Percentiles rank a stretch among this genome's conserved stretches.
These are phyloP conservation scores for Pseudocercospora pini-densiflorae DNA, from an alignment of 2,329 filamentous ascomycete species.

Conservation along the genomic window DNA sequence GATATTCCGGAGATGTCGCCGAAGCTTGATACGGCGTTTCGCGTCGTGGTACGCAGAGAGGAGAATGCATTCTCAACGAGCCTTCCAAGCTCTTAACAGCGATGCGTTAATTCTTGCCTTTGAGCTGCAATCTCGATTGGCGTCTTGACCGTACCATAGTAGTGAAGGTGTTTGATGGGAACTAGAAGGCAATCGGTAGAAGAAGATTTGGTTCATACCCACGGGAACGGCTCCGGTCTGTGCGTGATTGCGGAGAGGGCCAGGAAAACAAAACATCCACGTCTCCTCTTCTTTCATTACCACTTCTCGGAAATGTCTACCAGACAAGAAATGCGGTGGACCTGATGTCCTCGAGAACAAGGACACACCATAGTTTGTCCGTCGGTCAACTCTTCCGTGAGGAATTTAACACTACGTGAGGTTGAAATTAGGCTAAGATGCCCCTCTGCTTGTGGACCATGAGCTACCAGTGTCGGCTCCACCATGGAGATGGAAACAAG, in stretches of 20 bases:
- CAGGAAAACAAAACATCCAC: neutral
- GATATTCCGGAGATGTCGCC: neutral
- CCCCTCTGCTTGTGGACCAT: conserved; percentile 12
- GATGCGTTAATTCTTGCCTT: neutral
- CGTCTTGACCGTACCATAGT: neutral
- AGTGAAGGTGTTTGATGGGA: neutral
- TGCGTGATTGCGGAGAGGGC: neutral
- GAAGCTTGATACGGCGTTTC: neutral
- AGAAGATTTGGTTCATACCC: neutral
- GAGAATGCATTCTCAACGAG: neutral
- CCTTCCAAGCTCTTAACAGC: neutral
- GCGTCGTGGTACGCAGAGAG: neutral
- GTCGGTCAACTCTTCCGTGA: neutral
- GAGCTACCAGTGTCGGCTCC: conserved; percentile 15
- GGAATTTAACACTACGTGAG: neutral
- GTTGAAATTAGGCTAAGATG: conserved; percentile 21
- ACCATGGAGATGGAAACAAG: conserved; percentile 9
- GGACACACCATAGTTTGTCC: neutral
- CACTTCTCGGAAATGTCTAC: neutral
- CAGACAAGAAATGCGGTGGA: neutral
- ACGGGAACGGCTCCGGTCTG: neutral
- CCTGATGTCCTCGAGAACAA: neutral
- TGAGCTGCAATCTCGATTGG: conserved; percentile 1
- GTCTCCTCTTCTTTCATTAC: neutral
- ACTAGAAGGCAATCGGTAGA: neutral